Evolutionary conservation across 306 rosid species (phyloP).

Genomic region (Medicago ruthenica): DNA sequence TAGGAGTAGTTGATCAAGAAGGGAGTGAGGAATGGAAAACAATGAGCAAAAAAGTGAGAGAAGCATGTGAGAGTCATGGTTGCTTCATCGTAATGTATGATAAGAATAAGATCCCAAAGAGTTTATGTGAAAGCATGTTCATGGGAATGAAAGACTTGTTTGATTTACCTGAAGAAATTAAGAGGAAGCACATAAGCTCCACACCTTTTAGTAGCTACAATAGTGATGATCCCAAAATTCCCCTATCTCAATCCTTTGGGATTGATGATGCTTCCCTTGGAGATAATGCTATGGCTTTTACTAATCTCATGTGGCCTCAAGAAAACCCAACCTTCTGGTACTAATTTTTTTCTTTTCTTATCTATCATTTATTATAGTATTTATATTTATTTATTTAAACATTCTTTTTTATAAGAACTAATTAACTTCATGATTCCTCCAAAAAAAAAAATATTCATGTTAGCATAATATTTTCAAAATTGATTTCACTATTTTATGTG

Average conservation of each 20-base stretch:
- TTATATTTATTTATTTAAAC: too few relatives aligned
- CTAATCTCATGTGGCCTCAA: constrained; percentile 70
- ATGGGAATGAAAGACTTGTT: constrained; percentile 47
- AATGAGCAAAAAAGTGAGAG: constrained; percentile 53
- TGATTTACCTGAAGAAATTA: constrained; percentile 64
- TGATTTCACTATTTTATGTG: too few relatives aligned
- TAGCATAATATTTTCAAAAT: too few relatives aligned
- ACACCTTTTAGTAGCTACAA: constrained; percentile 55
- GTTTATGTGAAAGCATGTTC: constrained; percentile 44
- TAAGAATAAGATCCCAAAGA: constrained; percentile 2
- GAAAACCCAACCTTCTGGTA: constrained; percentile 61
- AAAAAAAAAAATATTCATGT: too few relatives aligned
- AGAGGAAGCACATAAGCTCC: constrained; percentile 48
- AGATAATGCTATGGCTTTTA: constrained; percentile 48
- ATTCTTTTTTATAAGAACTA: too few relatives aligned
- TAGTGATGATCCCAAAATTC: constrained; percentile 44
- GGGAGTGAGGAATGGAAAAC: constrained; percentile 51
- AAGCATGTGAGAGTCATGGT: constrained; percentile 57
- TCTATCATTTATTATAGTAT: background rate
- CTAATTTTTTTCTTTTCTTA: background rate
- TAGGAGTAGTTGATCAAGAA: background rate
- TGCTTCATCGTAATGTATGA: constrained; percentile 37
- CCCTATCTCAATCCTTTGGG: constrained; percentile 62
- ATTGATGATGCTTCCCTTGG: constrained; percentile 39
- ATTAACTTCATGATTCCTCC: too few relatives aligned